phyloP scores from a whole-genome alignment of 2,329 filamentous ascomycete species.

The Trichoderma sp. region DNA sequence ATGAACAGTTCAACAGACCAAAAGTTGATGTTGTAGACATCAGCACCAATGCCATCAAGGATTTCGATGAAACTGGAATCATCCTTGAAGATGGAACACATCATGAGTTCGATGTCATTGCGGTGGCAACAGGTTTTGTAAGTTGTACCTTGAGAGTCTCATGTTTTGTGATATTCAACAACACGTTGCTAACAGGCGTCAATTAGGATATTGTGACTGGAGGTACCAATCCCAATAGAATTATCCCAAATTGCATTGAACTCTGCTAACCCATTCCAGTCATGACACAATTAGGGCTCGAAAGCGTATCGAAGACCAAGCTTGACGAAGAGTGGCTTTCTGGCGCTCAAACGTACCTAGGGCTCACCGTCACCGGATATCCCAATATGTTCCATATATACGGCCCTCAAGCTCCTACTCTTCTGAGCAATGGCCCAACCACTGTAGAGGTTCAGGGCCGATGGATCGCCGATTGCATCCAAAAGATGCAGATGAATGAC shows the following conservation, averaged over 20 bases:
- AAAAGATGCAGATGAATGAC: conserved; percentile 43
- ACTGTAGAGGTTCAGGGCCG: conserved; percentile 54
- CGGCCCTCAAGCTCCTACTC: conserved; percentile 55
- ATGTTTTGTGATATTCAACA: too few relatives aligned
- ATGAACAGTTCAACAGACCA: conserved; percentile 45
- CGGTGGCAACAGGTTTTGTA: conserved; percentile 46
- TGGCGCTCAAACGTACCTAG: conserved; percentile 44
- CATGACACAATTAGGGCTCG: conserved; percentile 45
- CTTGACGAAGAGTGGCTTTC: conserved; percentile 43
- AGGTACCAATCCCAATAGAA: not conserved
- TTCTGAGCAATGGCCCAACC: conserved; percentile 54
- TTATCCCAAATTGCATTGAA: not conserved
- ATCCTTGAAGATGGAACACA: conserved; percentile 39
- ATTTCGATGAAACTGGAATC: conserved; percentile 42
- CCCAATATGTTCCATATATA: conserved; percentile 54
- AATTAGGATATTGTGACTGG: conserved; percentile 3
- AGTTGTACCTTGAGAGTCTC: too few relatives aligned
- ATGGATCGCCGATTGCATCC: conserved; percentile 52
- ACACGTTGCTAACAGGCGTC: not conserved
- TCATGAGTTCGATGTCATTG: conserved; percentile 44
- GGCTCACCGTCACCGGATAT: conserved; percentile 42
- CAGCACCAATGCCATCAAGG: conserved; percentile 38
- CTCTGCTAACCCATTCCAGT: conserved; percentile 24
- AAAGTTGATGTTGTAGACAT: conserved; percentile 44
- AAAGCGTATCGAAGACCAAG: conserved; percentile 37